Base-by-base conservation (phyloP, 108 stramenopile species). In the Skeletonema potamos region DNA sequence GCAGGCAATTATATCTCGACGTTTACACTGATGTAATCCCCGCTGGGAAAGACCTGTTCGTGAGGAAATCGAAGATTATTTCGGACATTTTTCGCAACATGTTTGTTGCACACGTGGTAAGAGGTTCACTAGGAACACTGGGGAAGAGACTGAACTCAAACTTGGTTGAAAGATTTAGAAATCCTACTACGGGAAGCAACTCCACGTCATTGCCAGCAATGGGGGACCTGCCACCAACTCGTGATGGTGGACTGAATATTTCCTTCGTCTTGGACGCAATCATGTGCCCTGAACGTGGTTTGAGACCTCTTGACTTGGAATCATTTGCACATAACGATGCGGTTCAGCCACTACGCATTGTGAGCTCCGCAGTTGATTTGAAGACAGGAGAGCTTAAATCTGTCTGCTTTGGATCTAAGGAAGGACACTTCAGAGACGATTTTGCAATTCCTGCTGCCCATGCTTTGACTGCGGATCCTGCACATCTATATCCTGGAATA, bases 21-120 rank as follows among this genome's bases (percentile, higher is more conserved):
- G 89, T 93, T 9, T 93, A 93, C 59, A 86, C 86, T 0, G 86
- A 87, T 44, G 74, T 91, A 13, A 70, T 93, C 22, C 85, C 89
- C 1, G 84, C 88, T 0, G 85, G 86, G 9, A 81, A 88, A 46
- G 65, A 70, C 66, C 64, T 66, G 22, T 92, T 92, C 77, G 87
- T 92, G 10, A 88, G 84, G 30, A 92, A 89, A 32, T 27, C 63
- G 4, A 71, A 61, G 41, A 78, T 78, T 12, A 78, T 78, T 26
- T 68, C 70, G 15, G 79, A 81, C 20, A 76, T 75, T 17, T 81
- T 81, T 58, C 30, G 79, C 33, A 81, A 76, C 46, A 44, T 76
- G 54, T 76, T 76, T 57, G 29, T 64, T 22, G 74, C 70, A 1
- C 58, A 65, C 48, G 72, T 57, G 58, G 48, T 51, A 0, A 51